Percentiles rank a stretch among this genome's conserved stretches.
These are phyloP conservation scores for Knufia fluminis DNA, from an alignment of 2,329 filamentous ascomycete genomes.

Conservation along the genomic window DNA sequence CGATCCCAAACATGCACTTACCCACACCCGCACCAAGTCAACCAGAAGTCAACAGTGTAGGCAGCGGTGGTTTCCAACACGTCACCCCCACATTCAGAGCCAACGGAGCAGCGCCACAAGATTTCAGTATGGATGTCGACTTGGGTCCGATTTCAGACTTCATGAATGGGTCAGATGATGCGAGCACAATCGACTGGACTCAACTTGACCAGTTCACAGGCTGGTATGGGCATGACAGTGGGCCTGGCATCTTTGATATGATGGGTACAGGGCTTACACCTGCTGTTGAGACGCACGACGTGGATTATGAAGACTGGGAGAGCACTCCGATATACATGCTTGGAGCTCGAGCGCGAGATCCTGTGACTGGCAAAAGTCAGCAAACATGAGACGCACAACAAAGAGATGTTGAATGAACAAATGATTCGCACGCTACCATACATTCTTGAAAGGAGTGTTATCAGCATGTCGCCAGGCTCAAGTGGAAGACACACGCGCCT, in stretches of 20 bases:
- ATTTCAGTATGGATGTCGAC: not conserved
- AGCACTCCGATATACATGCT: not conserved
- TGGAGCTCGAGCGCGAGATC: not conserved
- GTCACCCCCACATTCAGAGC: not conserved
- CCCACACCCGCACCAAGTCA: not conserved
- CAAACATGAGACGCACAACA: too few relatives aligned
- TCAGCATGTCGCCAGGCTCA: too few relatives aligned
- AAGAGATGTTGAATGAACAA: too few relatives aligned
- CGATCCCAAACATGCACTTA: not conserved
- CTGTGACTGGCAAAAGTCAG: not conserved
- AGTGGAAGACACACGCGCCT: too few relatives aligned
- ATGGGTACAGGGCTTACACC: not conserved
- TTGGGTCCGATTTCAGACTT: not conserved
- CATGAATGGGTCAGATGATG: not conserved
- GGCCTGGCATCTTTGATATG: not conserved
- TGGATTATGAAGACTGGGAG: slow-evolving; percentile 2
- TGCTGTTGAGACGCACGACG: not conserved
- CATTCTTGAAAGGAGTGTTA: too few relatives aligned
- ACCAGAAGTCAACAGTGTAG: not conserved
- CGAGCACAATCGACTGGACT: slow-evolving; percentile 3
- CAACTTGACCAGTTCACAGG: slow-evolving; percentile 8
- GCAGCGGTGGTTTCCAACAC: not conserved
- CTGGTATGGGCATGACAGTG: not conserved
- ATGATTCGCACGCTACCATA: too few relatives aligned
- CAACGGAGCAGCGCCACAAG: not conserved